A percentile compares a stretch with the other conserved stretches of the same genome.
These are phyloP conservation scores for Anisodus acutangulus DNA, from an alignment of 257 asterid genomes.

Conservation along the genomic window DNA sequence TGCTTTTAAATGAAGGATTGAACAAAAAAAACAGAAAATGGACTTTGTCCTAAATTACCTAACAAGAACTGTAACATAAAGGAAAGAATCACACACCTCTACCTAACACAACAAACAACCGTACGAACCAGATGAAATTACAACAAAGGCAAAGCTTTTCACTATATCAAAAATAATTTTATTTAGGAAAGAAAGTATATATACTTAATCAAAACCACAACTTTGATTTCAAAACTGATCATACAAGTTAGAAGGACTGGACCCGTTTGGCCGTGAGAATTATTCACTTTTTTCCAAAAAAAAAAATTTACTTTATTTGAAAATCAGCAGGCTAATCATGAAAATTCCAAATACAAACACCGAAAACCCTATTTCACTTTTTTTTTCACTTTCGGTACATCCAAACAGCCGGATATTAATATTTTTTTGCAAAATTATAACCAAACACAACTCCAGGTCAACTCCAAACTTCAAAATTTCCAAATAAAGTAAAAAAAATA, in stretches of 20 bases:
- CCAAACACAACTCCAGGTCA: too few relatives aligned
- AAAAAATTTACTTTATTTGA: too few relatives aligned
- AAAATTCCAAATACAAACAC: too few relatives aligned
- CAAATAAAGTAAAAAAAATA: too few relatives aligned
- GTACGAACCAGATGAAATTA: background rate
- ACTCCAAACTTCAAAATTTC: too few relatives aligned
- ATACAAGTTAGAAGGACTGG: background rate
- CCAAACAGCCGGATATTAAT: too few relatives aligned
- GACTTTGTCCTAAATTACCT: background rate
- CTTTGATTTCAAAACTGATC: background rate
- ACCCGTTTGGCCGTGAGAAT: too few relatives aligned
- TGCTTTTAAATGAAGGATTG: background rate
- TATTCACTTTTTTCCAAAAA: too few relatives aligned
- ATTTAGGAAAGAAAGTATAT: background rate
- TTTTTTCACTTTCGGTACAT: too few relatives aligned
- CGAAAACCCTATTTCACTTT: too few relatives aligned
- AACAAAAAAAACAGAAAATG: background rate
- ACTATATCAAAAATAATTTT: background rate
- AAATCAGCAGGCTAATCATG: too few relatives aligned
- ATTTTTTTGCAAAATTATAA: too few relatives aligned
- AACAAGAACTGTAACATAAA: slow-evolving; percentile 19
- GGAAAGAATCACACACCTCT: slow-evolving; percentile 28
- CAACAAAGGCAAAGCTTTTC: slow-evolving; percentile 8
- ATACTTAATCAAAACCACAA: background rate
- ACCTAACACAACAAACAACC: slow-evolving; percentile 38